Conservation (phyloP, 352 stramenopile genomes). For the Pythium apleroticum region DNA sequence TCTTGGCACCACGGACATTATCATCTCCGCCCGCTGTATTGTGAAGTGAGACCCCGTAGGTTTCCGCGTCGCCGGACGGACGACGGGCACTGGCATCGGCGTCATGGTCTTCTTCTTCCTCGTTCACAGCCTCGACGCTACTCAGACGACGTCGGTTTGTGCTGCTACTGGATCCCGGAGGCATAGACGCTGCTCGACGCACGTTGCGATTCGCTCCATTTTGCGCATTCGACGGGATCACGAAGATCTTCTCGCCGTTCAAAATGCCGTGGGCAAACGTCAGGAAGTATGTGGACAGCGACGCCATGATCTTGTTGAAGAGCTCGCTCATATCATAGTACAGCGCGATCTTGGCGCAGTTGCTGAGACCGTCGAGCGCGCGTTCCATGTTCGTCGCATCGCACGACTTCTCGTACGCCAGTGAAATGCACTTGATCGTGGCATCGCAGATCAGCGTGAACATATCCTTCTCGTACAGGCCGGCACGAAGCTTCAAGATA, state of each 20-base stretch:
- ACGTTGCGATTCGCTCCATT: conserved; percentile 23
- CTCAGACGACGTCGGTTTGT: conserved; percentile 15
- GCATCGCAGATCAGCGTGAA: conserved; percentile 81
- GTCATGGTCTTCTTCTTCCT: conserved; percentile 3
- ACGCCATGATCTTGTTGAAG: conserved; percentile 85
- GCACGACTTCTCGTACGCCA: conserved; percentile 84
- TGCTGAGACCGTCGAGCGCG: conserved; percentile 75
- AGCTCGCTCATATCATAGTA: conserved; percentile 81
- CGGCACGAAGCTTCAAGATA: conserved; percentile 81
- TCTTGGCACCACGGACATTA: conserved; percentile 66
- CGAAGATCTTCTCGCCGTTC: conserved; percentile 81
- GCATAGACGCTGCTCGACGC: conserved; percentile 4
- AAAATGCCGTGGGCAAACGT: conserved; percentile 83
- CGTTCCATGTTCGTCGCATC: conserved; percentile 85
- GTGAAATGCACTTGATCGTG: conserved; percentile 76
- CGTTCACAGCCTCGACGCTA: conserved; percentile 14
- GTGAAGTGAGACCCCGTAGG: not conserved
- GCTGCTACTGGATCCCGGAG: not conserved
- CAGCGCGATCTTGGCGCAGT: conserved; percentile 83
- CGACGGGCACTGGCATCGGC: not conserved
- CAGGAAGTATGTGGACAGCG: conserved; percentile 79
- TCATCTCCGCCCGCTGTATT: conserved; percentile 52
- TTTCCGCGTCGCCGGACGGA: conserved; percentile 10
- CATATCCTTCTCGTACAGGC: conserved; percentile 88
- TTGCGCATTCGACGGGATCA: conserved; percentile 53